Evolutionary conservation across 2,329 filamentous ascomycete species (phyloP).

Genomic region (Periconia digitata): DNA sequence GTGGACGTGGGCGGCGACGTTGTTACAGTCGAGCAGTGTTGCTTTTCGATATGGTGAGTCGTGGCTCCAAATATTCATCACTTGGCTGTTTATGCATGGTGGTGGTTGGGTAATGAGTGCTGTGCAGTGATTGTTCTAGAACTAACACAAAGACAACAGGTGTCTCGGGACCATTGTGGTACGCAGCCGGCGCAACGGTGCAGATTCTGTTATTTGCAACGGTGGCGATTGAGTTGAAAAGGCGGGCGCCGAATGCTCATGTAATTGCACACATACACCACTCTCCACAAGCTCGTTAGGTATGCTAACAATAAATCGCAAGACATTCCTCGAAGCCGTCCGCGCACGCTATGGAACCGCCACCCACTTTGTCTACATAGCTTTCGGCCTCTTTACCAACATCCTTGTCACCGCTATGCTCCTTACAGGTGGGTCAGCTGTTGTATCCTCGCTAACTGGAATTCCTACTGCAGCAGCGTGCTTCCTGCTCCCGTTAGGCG

Average conservation of each 20-base stretch:
- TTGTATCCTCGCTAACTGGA: slow-evolving; percentile 63
- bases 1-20: slow-evolving; percentile 89
- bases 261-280: too few species aligned
- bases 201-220: slow-evolving; percentile 83
- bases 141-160: too few species aligned
- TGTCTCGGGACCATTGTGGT: slow-evolving; percentile 67
- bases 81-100: too few species aligned
- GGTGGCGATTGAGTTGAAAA: slow-evolving; percentile 85
- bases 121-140: too few species aligned
- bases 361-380: slow-evolving; percentile 77
- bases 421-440: slow-evolving; percentile 79
- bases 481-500: slow-evolving; percentile 78
- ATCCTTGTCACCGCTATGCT: slow-evolving; percentile 88
- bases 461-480: slow-evolving; percentile 79
- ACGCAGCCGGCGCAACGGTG: slow-evolving; percentile 58
- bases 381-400: slow-evolving; percentile 81
- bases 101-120: too few species aligned
- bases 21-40: slow-evolving; percentile 76
- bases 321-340: slow-evolving; percentile 77
- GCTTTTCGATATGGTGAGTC: slow-evolving; percentile 82
- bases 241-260: slow-evolving; percentile 83
- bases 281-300: too few species aligned
- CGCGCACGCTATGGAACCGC: slow-evolving; percentile 73
- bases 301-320: too few species aligned
- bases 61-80: too few species aligned